phyloP scores from a whole-genome alignment of 2,329 filamentous ascomycete species.

The Diaporthe sp. region DNA sequence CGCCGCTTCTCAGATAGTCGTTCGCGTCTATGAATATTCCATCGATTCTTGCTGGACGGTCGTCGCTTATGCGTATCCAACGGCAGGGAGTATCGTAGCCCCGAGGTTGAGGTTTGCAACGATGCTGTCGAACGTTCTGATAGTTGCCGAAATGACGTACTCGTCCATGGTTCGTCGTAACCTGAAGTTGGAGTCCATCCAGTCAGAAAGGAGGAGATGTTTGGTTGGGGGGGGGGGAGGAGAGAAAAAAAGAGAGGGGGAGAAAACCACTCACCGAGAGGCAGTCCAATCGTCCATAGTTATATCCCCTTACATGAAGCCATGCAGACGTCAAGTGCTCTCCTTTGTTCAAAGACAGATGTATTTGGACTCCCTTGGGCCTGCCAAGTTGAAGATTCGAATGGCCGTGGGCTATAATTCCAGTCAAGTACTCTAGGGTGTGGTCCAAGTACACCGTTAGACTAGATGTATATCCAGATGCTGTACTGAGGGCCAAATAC shows the following conservation, averaged over 20 bases:
- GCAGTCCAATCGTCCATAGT: background rate
- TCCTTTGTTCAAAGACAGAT: background rate
- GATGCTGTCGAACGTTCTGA: background rate
- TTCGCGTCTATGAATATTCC: constrained; percentile 8
- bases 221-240: no score
- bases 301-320: background rate
- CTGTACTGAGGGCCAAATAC: constrained; percentile 1
- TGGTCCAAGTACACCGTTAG: constrained; percentile 5
- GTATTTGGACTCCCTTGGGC: background rate
- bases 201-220: background rate
- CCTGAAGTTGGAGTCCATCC: background rate
- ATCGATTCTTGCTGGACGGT: background rate
- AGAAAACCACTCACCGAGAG: background rate
- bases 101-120: background rate
- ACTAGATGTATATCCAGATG: background rate
- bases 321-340: constrained; percentile 8
- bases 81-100: background rate
- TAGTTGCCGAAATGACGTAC: background rate
- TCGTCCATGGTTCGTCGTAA: background rate
- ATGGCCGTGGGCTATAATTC: constrained; percentile 1
- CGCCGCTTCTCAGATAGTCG: background rate
- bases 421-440: background rate
- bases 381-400: background rate
- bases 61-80: constrained; percentile 8
- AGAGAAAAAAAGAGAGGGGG: background rate